These are phyloP conservation scores for Alloteropsis semialata DNA, from an alignment of 176 grass and related monocot species.

Conservation along the genomic window DNA sequence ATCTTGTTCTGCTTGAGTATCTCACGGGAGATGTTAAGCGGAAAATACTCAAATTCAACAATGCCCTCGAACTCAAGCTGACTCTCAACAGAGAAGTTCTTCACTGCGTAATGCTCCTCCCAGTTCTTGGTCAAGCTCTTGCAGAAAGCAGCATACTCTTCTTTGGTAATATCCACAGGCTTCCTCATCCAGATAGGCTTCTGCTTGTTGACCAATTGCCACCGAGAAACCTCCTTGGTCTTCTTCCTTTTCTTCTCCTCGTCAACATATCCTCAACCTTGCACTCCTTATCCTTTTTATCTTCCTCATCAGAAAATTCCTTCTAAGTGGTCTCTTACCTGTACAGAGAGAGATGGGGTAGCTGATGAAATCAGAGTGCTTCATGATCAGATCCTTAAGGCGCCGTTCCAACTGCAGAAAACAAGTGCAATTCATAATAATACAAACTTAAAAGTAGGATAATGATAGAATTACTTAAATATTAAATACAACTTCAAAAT, in stretches of 20 bases:
- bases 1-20: constrained; percentile 99
- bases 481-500: too few relatives aligned
- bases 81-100: constrained; percentile 98
- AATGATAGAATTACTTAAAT: too few relatives aligned
- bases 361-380: too few relatives aligned
- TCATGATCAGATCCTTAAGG: too few relatives aligned
- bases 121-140: constrained; percentile 96
- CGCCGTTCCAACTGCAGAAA: too few relatives aligned
- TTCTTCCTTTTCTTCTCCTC: constrained; percentile 99
- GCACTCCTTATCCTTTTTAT: too few relatives aligned
- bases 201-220: constrained; percentile 92
- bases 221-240: constrained; percentile 98
- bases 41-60: constrained; percentile 96
- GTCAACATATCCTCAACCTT: constrained; percentile 92
- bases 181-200: constrained; percentile 99
- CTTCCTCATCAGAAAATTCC: too few relatives aligned
- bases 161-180: constrained; percentile 96
- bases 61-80: constrained; percentile 99
- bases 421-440: too few relatives aligned
- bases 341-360: constrained; percentile 82
- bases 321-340: too few relatives aligned
- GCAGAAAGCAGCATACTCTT: constrained; percentile 97
- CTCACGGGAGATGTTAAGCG: constrained; percentile 96
- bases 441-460: too few relatives aligned
- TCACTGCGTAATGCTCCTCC: constrained; percentile 91